A percentile compares a stretch with the other conserved stretches of the same genome.
Conservation (phyloP, 208 protist species). For the Trypanosoma boissoni region DNA sequence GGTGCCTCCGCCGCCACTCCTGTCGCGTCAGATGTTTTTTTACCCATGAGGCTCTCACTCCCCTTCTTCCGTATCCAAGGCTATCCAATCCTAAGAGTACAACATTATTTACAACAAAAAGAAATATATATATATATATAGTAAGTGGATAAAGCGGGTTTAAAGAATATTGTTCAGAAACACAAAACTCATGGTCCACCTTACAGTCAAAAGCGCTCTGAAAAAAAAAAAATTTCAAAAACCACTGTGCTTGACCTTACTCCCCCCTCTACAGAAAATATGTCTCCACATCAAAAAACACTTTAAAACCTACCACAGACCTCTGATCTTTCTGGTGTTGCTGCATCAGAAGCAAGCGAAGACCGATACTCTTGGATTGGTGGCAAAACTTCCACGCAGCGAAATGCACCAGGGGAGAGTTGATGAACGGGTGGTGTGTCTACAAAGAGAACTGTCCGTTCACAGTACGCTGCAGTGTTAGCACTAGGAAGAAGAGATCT, state of each 20-base stretch:
- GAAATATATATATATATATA: too few species aligned
- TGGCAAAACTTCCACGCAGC: not conserved
- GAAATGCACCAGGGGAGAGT: not conserved
- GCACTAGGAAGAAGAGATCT: slow-evolving; percentile 10
- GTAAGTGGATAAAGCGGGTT: not conserved
- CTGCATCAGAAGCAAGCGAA: too few species aligned
- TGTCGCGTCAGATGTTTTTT: too few species aligned
- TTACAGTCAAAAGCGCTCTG: too few species aligned
- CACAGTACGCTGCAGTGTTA: slow-evolving; percentile 12
- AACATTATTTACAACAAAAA: not conserved
- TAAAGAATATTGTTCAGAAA: not conserved
- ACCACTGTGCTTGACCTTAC: too few species aligned
- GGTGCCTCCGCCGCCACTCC: slow-evolving; percentile 4
- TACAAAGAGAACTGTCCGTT: slow-evolving; percentile 18
- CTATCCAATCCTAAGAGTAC: not conserved
- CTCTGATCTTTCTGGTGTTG: too few species aligned
- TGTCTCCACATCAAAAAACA: too few species aligned
- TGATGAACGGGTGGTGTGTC: not conserved
- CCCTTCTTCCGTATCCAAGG: not conserved
- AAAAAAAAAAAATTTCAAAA: too few species aligned
- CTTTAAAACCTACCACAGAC: too few species aligned
- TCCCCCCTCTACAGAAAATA: too few species aligned
- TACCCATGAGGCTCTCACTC: too few species aligned
- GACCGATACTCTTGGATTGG: too few species aligned
- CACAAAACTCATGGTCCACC: not conserved